phyloP scores from a whole-genome alignment of 2,329 filamentous ascomycete genomes.

The Cyclaneusma minus region DNA sequence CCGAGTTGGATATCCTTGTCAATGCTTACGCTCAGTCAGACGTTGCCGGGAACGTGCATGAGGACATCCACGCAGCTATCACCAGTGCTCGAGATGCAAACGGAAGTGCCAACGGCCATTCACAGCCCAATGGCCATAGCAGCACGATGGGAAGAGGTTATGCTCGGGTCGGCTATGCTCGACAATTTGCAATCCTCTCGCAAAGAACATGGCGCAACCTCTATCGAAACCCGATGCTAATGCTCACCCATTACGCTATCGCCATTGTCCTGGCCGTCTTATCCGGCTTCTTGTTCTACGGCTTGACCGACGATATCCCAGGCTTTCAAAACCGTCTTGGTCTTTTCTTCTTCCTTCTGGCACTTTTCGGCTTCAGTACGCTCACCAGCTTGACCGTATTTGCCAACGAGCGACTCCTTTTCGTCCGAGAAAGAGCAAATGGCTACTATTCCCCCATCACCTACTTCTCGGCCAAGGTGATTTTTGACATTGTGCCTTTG shows the following conservation, averaged over 20 bases:
- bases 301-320: conserved; percentile 85
- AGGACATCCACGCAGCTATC: conserved; percentile 64
- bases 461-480: conserved; percentile 89
- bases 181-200: conserved; percentile 83
- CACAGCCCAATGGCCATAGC: conserved; percentile 31
- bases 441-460: conserved; percentile 90
- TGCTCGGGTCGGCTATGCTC: conserved; percentile 59
- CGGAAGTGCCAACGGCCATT: conserved; percentile 37
- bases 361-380: conserved; percentile 92
- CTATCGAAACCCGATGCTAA: conserved; percentile 93
- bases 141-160: conserved; percentile 64
- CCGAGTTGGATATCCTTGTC: conserved; percentile 72
- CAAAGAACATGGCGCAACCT: conserved; percentile 91
- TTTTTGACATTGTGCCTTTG: conserved; percentile 96
- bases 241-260: conserved; percentile 97
- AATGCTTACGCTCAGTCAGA: conserved; percentile 62
- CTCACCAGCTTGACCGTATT: conserved; percentile 90
- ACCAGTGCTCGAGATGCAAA: conserved; percentile 51
- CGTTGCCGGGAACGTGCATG: conserved; percentile 55
- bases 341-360: conserved; percentile 93
- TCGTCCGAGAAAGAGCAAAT: conserved; percentile 86
- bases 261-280: conserved; percentile 89
- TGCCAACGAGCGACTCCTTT: conserved; percentile 75
- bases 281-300: conserved; percentile 91
- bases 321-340: conserved; percentile 96